phyloP scores from a whole-genome alignment of 2,329 filamentous ascomycete species.

The Colletotrichum chlorophyti region DNA sequence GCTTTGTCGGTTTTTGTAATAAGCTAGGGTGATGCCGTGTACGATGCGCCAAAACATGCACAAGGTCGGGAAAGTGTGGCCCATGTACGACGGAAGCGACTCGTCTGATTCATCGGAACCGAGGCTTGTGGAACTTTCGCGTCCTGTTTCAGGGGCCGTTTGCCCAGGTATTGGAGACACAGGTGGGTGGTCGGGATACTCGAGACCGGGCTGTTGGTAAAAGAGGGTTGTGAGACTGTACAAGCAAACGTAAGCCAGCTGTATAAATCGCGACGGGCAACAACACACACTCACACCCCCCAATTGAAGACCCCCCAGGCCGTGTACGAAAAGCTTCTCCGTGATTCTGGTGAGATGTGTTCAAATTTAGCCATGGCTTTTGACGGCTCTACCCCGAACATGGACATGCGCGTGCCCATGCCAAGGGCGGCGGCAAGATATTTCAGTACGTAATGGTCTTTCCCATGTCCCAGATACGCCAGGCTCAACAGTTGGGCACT shows the following conservation, averaged over 20 bases:
- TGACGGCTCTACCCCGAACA: conserved; percentile 34
- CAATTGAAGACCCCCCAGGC: conserved; percentile 45
- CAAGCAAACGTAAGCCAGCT: not conserved
- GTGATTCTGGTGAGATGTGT: conserved; percentile 25
- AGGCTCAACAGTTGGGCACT: conserved; percentile 42
- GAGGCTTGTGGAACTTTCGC: not conserved
- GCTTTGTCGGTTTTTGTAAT: conserved; percentile 31
- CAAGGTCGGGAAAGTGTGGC: conserved; percentile 37
- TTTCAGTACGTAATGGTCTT: conserved; percentile 39
- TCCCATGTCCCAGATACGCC: conserved; percentile 41
- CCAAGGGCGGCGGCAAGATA: conserved; percentile 37
- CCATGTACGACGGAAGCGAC: conserved; percentile 29
- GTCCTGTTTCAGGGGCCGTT: not conserved
- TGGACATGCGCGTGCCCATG: conserved; percentile 38
- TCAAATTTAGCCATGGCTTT: not conserved
- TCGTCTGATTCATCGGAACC: not conserved
- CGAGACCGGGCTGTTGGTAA: conserved; percentile 39
- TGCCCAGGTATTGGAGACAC: conserved; percentile 32
- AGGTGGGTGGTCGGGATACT: conserved; percentile 20
- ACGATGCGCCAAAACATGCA: conserved; percentile 47
- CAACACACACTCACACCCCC: conserved; percentile 39
- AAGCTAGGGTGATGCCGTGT: conserved; percentile 38
- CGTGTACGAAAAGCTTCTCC: conserved; percentile 23
- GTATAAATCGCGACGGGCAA: no score
- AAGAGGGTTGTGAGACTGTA: conserved; percentile 39